Conservation (phyloP, 306 rosid genomes). For the Clitoria ternatea region DNA sequence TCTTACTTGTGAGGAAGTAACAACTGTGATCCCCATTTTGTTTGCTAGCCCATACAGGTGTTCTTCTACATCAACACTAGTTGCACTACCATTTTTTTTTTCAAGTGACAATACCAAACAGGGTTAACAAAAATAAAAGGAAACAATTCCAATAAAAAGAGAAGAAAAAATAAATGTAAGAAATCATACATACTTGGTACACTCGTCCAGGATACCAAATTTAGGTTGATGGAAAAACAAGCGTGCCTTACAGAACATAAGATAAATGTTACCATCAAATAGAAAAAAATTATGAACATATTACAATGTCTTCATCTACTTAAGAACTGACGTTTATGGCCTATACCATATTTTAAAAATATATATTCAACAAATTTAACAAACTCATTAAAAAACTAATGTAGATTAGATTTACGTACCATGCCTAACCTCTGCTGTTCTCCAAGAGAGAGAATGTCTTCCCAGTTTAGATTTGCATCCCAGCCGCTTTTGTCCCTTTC, state of each 20-base stretch:
- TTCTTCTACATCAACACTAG: conserved; percentile 97
- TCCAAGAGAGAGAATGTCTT: conserved; percentile 89
- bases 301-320: neutral
- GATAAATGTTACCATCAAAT: conserved; percentile 30
- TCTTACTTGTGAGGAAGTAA: conserved; percentile 95
- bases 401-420: conserved; percentile 47
- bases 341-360: neutral
- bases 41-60: conserved; percentile 86
- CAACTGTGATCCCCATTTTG: conserved; percentile 80
- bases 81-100: conserved; percentile 66
- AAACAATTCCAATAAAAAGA: neutral
- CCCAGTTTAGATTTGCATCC: conserved; percentile 93
- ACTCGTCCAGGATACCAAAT: conserved; percentile 93
- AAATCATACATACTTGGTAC: conserved; percentile 80
- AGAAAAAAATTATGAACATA: neutral
- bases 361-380: conserved; percentile 20
- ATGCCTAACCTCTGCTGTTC: conserved; percentile 99
- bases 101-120: neutral
- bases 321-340: neutral
- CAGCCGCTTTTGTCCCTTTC: conserved; percentile 79
- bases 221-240: conserved; percentile 93
- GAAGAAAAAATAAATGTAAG: neutral
- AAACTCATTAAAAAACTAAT: neutral
- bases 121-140: conserved; percentile 13
- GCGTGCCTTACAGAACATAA: conserved; percentile 67